Percentiles rank a stretch among this genome's conserved stretches.
These are phyloP conservation scores for Nemania abortiva DNA, from an alignment of 2,329 filamentous ascomycete species.

Conservation along the genomic window DNA sequence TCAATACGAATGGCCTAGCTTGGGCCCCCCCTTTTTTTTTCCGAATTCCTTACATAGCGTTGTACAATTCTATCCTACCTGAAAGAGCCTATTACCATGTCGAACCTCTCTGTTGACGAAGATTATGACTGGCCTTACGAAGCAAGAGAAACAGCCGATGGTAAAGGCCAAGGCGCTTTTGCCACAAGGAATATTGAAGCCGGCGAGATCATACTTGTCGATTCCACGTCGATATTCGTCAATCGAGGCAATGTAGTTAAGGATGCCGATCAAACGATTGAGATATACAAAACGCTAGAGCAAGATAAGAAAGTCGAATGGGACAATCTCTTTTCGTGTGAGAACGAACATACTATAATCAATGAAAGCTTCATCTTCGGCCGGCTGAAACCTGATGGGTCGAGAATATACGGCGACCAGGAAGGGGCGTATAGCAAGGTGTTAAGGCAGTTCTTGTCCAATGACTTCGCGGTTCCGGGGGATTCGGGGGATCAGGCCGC, in stretches of 20 bases:
- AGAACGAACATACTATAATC: too few relatives aligned
- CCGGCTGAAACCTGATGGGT: background rate
- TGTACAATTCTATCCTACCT: too few relatives aligned
- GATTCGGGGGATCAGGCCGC: too few relatives aligned
- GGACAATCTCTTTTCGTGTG: background rate
- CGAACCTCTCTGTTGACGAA: too few relatives aligned
- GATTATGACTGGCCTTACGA: conserved; percentile 4
- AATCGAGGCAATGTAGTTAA: background rate
- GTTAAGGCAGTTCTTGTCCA: background rate
- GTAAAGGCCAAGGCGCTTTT: conserved; percentile 26
- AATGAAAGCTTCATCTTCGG: background rate
- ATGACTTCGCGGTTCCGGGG: too few relatives aligned
- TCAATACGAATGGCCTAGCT: too few relatives aligned
- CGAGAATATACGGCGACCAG: background rate
- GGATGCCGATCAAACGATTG: background rate
- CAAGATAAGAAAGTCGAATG: conserved; percentile 2
- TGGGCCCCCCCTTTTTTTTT: too few relatives aligned
- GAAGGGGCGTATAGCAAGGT: background rate
- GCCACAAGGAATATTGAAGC: conserved; percentile 29
- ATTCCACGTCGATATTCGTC: conserved; percentile 15
- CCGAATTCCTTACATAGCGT: too few relatives aligned
- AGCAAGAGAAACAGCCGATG: background rate
- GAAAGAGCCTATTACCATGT: too few relatives aligned
- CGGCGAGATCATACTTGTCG: conserved; percentile 24
- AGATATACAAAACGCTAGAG: background rate